phyloP scores from a whole-genome alignment of 208 protist species.

The Trypanosomatidae sp. region DNA sequence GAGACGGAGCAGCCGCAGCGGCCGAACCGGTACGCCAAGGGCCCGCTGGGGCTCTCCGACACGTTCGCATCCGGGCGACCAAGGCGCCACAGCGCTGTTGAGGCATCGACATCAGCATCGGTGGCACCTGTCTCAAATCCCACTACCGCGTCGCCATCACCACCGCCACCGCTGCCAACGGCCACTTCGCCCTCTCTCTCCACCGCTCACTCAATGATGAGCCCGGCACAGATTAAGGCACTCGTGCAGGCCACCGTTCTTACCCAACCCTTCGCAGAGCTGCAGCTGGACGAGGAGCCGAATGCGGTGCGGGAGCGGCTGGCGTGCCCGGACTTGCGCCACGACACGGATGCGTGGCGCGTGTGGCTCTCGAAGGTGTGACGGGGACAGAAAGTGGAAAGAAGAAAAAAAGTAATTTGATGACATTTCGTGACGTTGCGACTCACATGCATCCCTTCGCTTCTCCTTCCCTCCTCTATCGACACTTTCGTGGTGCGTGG shows the following conservation, averaged over 20 bases:
- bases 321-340: slow-evolving; percentile 56
- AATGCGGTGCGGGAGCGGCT: slow-evolving; percentile 40
- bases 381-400: no score
- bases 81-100: neutral
- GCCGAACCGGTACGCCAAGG: slow-evolving; percentile 9
- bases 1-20: neutral
- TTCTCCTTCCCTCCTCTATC: no score
- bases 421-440: no score
- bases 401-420: no score
- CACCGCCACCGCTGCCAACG: neutral
- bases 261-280: slow-evolving; percentile 38
- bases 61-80: no score
- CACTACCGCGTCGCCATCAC: neutral
- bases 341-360: slow-evolving; percentile 65
- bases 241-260: slow-evolving; percentile 52
- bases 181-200: no score
- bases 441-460: no score
- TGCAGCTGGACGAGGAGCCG: slow-evolving; percentile 57
- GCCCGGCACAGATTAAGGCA: slow-evolving; percentile 38
- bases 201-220: slow-evolving; percentile 36
- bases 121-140: neutral
- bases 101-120: neutral
- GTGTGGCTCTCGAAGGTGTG: slow-evolving; percentile 64
- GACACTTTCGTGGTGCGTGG: no score
- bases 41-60: slow-evolving; percentile 1